Evolutionary conservation across 306 rosid species (phyloP).

Genomic region (Inga leiocalycina): DNA sequence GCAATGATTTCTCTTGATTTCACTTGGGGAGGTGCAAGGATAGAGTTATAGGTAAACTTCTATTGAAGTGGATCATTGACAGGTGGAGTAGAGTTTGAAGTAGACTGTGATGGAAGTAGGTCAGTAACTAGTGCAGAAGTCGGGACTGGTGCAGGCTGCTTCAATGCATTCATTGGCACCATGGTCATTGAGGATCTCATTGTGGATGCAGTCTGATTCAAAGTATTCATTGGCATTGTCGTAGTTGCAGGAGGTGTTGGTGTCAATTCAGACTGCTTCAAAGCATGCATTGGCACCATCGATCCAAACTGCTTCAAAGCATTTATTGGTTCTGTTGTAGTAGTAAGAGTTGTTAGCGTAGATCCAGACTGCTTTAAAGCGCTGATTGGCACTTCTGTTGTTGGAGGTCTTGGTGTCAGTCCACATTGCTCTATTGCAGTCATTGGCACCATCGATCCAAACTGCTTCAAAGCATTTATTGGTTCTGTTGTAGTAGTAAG

Average conservation of each 20-base stretch:
- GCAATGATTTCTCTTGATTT: constrained; percentile 46
- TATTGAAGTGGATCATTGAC: background rate
- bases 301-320: no score
- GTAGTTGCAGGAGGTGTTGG: background rate
- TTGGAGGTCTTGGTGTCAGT: background rate
- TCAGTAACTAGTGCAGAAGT: constrained; percentile 41
- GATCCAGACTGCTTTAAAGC: constrained; percentile 30
- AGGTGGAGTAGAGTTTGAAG: constrained; percentile 3
- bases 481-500: background rate
- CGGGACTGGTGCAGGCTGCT: background rate
- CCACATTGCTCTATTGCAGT: background rate
- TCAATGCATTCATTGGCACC: background rate
- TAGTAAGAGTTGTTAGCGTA: no score
- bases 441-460: background rate
- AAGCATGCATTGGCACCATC: no score
- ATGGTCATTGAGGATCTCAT: background rate
- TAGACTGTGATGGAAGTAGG: constrained; percentile 32
- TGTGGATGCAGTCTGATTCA: constrained; percentile 1
- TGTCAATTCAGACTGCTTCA: background rate
- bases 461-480: background rate
- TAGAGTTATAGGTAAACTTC: constrained; percentile 33
- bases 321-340: no score
- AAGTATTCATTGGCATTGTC: background rate
- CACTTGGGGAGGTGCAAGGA: constrained; percentile 27
- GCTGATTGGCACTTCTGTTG: constrained; percentile 25